Percentiles rank a stretch among this genome's conserved stretches.
These are phyloP conservation scores for Nicotiana obtusifolia DNA, from an alignment of 257 asterid genomes.

Conservation along the genomic window DNA sequence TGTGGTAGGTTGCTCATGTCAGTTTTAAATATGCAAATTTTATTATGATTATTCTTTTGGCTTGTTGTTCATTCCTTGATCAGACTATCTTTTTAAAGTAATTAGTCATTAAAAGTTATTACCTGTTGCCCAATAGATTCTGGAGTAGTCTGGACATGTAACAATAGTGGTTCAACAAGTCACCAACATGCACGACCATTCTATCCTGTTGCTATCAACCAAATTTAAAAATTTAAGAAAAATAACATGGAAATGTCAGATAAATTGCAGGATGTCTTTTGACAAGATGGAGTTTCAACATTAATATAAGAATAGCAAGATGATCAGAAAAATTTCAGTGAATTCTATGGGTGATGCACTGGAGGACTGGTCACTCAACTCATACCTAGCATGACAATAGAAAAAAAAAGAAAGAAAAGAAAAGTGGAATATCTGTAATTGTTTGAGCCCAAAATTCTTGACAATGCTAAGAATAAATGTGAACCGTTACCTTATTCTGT, in stretches of 20 bases:
- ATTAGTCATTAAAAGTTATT: not conserved
- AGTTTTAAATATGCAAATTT: not conserved
- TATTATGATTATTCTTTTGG: not conserved
- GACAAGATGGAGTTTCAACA: not conserved
- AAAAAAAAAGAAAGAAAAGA: not conserved
- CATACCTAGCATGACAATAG: not conserved
- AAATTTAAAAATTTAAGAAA: not conserved
- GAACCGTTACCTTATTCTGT: not conserved
- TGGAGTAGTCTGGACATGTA: not conserved
- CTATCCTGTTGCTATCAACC: not conserved
- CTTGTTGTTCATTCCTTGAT: not conserved
- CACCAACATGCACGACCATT: not conserved
- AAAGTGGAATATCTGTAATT: not conserved
- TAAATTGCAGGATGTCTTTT: not conserved
- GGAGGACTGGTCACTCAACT: not conserved
- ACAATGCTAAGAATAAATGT: not conserved
- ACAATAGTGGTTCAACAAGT: not conserved
- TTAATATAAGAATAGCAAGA: not conserved
- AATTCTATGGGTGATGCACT: not conserved
- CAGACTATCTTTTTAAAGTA: not conserved
- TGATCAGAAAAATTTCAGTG: not conserved
- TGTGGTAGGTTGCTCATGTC: slow-evolving; percentile 45
- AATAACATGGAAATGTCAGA: not conserved
- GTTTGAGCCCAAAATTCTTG: not conserved
- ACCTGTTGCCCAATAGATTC: not conserved